Evolutionary conservation across 2,329 filamentous ascomycete species (phyloP).

Genomic region (Clarireedia hainanense): DNA sequence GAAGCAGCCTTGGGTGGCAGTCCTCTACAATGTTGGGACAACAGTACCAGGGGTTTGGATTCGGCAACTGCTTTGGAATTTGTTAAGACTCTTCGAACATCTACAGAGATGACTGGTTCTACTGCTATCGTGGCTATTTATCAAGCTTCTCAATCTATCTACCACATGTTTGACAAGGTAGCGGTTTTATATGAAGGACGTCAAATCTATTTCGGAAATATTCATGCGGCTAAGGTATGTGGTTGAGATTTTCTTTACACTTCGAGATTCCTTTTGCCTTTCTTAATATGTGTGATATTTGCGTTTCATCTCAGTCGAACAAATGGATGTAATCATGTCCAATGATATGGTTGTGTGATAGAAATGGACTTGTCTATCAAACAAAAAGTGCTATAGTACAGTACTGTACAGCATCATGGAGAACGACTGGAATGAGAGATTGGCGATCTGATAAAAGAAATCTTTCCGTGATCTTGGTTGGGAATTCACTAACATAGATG

Average conservation of each 20-base stretch:
- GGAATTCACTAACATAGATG: background rate
- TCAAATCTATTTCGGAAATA: conserved; percentile 63
- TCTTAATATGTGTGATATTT: too few species aligned
- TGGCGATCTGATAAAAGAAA: too few species aligned
- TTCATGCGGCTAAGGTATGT: conserved; percentile 46
- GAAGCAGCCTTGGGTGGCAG: conserved; percentile 59
- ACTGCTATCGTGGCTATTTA: conserved; percentile 63
- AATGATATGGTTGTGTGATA: too few species aligned
- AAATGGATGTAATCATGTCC: too few species aligned
- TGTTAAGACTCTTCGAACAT: conserved; percentile 55
- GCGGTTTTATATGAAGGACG: conserved; percentile 59
- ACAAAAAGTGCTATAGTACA: too few species aligned
- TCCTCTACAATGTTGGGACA: conserved; percentile 68
- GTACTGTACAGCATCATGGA: too few species aligned
- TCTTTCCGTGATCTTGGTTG: too few species aligned
- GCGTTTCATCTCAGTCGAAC: too few species aligned
- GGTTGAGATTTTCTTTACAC: background rate
- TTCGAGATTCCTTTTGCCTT: too few species aligned
- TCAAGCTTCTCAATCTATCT: conserved; percentile 61
- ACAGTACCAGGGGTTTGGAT: conserved; percentile 66
- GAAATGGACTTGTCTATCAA: too few species aligned
- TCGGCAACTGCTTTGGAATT: conserved; percentile 68
- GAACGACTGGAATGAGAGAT: too few species aligned
- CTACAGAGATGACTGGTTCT: conserved; percentile 55
- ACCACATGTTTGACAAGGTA: conserved; percentile 59